phyloP scores from a whole-genome alignment of 1,284 basidiomycete genomes.

The Stereum hirsutum region DNA sequence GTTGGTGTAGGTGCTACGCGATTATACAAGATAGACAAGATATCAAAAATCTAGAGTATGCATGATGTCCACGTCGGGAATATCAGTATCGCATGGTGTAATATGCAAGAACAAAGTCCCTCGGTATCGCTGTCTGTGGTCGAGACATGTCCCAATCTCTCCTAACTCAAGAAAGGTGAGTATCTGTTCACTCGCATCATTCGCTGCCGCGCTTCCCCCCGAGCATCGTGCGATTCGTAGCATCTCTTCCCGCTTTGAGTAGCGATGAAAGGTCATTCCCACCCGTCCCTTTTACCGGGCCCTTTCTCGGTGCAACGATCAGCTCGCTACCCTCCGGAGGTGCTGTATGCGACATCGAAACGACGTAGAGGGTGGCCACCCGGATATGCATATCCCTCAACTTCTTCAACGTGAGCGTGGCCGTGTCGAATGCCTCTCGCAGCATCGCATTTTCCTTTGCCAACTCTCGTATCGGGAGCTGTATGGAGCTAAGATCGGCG shows the following conservation, averaged over 20 bases:
- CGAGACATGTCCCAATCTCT: too few species aligned
- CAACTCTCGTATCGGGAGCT: constrained; percentile 47
- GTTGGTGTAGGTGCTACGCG: too few species aligned
- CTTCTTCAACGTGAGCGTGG: constrained; percentile 69
- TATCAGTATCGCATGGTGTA: too few species aligned
- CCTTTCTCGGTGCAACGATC: constrained; percentile 35
- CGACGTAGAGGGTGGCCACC: constrained; percentile 80
- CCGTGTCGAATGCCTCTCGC: constrained; percentile 70
- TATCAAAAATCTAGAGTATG: too few species aligned
- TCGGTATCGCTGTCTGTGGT: too few species aligned
- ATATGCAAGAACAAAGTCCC: too few species aligned
- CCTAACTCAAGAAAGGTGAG: too few species aligned
- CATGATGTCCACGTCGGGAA: too few species aligned
- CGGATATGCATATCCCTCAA: constrained; percentile 86
- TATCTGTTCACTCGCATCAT: too few species aligned
- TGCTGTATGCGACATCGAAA: constrained; percentile 58
- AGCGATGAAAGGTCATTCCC: constrained; percentile 77
- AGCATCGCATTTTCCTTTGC: constrained; percentile 47
- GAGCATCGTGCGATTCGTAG: constrained; percentile 59
- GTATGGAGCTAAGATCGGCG: constrained; percentile 35
- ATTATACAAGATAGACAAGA: too few species aligned
- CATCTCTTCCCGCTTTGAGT: constrained; percentile 83
- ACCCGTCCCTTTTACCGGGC: constrained; percentile 74
- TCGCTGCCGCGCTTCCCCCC: too few species aligned
- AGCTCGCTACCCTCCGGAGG: constrained; percentile 46